Evolutionary conservation across 805 yeast genomes (phyloP).

Genomic region (Kodamaea sagamina): DNA sequence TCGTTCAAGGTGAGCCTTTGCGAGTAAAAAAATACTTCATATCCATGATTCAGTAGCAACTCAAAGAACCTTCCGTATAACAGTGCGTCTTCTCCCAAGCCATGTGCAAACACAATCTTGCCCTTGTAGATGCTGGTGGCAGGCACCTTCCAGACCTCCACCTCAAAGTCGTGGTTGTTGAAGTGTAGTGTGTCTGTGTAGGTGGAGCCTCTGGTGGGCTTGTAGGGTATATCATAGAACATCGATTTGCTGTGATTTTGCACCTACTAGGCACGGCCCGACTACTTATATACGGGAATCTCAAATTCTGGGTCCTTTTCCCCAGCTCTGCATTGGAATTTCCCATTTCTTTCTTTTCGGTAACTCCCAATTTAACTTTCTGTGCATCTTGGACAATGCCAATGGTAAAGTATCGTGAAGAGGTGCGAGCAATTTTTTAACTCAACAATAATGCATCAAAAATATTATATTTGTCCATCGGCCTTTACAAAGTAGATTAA

Average conservation of each 20-base stretch:
- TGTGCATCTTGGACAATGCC: too few relatives aligned
- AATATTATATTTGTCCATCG: too few relatives aligned
- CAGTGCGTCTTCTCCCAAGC: conserved; percentile 10
- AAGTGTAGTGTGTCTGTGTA: not conserved
- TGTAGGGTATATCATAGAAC: conserved; percentile 5
- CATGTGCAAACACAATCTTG: conserved; percentile 7
- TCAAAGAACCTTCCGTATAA: conserved; percentile 9
- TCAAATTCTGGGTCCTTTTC: conserved; percentile 1
- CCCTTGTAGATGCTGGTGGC: conserved; percentile 11
- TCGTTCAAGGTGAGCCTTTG: conserved; percentile 9
- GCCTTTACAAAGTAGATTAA: too few relatives aligned
- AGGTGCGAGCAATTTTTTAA: too few relatives aligned
- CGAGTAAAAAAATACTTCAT: conserved; percentile 9
- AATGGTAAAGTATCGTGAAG: too few relatives aligned
- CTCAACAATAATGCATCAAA: too few relatives aligned
- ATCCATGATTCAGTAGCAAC: conserved; percentile 9
- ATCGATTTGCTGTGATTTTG: not conserved
- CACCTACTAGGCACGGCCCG: not conserved
- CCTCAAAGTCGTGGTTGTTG: conserved; percentile 9
- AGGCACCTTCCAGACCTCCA: conserved; percentile 12
- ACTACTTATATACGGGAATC: not conserved
- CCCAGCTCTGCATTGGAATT: not conserved
- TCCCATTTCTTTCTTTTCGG: not conserved
- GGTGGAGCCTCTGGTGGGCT: conserved; percentile 5
- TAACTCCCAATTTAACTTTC: too few relatives aligned